Conservation (phyloP, 2,329 filamentous ascomycete genomes). For the Huntiella moniliformis region DNA sequence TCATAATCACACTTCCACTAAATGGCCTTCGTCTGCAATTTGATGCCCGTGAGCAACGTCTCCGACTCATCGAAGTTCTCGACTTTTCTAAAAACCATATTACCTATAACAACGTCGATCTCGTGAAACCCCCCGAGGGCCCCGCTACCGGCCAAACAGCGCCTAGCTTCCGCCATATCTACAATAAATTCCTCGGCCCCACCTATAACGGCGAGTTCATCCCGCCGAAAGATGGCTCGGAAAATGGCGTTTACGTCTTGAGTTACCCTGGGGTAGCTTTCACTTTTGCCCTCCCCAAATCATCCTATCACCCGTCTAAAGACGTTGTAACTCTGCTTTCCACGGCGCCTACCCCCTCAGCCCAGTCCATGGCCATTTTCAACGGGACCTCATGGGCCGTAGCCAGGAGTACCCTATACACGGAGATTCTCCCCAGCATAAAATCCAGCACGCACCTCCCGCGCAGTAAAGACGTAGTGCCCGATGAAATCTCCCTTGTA, state of each 20-base stretch:
- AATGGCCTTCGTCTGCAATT: conserved; percentile 86
- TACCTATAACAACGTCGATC: conserved; percentile 60
- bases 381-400: conserved; percentile 81
- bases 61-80: conserved; percentile 76
- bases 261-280: conserved; percentile 93
- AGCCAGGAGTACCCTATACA: conserved; percentile 58
- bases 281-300: conserved; percentile 60
- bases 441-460: conserved; percentile 50
- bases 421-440: conserved; percentile 51
- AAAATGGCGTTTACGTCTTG: conserved; percentile 62
- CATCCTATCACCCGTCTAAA: conserved; percentile 53
- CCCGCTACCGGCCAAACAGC: conserved; percentile 25
- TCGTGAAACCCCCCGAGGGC: conserved; percentile 40
- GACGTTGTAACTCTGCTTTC: conserved; percentile 79
- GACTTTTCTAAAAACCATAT: conserved; percentile 78
- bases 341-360: conserved; percentile 55
- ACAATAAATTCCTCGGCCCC: conserved; percentile 80
- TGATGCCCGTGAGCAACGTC: conserved; percentile 77
- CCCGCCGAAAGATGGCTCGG: conserved; percentile 22
- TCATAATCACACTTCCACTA: conserved; percentile 55
- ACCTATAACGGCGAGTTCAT: conserved; percentile 91
- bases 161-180: conserved; percentile 74
- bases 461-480: conserved; percentile 59
- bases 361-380: conserved; percentile 79
- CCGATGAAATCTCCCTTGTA: conserved; percentile 73